Base-by-base conservation (phyloP, 768 basidiomycete genomes). In the Calocybe gangraenosa region DNA sequence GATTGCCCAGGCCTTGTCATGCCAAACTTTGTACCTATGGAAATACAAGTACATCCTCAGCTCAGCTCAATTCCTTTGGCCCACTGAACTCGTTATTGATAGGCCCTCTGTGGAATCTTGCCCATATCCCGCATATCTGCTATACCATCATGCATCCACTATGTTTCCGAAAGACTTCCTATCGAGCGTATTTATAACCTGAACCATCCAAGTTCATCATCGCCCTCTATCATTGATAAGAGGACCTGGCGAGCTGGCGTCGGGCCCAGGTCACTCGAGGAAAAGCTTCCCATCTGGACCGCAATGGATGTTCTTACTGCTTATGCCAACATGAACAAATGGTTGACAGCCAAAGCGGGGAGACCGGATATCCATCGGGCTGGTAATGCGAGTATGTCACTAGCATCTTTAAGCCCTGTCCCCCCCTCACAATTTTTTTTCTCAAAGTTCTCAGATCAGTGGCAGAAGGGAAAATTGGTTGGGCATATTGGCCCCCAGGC, bases 1-100 rank as follows among this genome's bases (percentile, higher is more conserved):
- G 95, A 98, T 64, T 98, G 95, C 57, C 95, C 95, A 0, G 95
- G 95, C 8, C 77, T 98, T 13, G 91, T 97, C 2, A 83, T 95
- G 73, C 95, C 95, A 7, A 86, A 82, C 49, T 74, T 75, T 55
- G 77, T 85, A 3, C 87, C 83, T 7, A 81, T 91, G 81, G 89
- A 92, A 62, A 76, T 83, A 59, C 91, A 94, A 69, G 87, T 82
- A 52, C 15, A 61, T 54, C 19, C 28, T 22, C 2, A 10, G 37
- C 56, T 11, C 11, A 41, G 40, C 5, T 41, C 42, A 48, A 43
- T 41, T 38, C 45, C 22, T 8, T 31, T 18, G 39, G 28, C 20
- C 11, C 20, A 6, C 25, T 28, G 11, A 28, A 35, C 31, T 25
- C 50, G 50, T 35, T 18, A 37, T 43, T 44, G 42, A 15, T 40